A percentile compares a stretch with the other conserved stretches of the same genome.
These are phyloP conservation scores for Arachis hypogaea DNA, from an alignment of 306 rosid genomes.

Conservation along the genomic window DNA sequence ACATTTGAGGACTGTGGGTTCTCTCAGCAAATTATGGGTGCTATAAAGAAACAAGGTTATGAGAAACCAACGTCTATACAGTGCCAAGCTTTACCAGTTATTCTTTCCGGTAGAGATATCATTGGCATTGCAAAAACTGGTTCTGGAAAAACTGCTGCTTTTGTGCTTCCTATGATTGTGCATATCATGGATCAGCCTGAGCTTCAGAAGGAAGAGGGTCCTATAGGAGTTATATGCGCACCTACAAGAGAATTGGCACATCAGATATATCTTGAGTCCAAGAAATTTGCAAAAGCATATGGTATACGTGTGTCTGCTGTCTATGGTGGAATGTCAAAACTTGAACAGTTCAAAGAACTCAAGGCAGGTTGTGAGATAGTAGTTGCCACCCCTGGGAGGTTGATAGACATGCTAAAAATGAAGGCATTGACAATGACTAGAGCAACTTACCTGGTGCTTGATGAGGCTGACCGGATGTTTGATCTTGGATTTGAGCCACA, in stretches of 20 bases:
- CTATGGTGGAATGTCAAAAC: conserved; percentile 98
- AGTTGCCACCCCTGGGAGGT: conserved; percentile 96
- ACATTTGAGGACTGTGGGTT: conserved; percentile 83
- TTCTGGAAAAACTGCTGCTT: conserved; percentile 97
- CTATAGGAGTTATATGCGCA: conserved; percentile 97
- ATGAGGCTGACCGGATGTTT: conserved; percentile 99
- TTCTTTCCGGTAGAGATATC: conserved; percentile 88
- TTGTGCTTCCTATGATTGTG: conserved; percentile 97
- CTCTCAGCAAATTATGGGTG: conserved; percentile 81
- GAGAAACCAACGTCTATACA: conserved; percentile 93
- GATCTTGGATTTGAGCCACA: conserved; percentile 99
- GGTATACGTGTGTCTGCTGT: conserved; percentile 89
- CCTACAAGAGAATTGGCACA: conserved; percentile 97
- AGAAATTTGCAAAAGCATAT: conserved; percentile 81
- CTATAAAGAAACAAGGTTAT: conserved; percentile 86
- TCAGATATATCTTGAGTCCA: conserved; percentile 85
- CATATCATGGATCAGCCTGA: conserved; percentile 99
- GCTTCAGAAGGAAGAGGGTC: conserved; percentile 96
- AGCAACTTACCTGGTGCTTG: conserved; percentile 94
- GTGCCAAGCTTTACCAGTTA: conserved; percentile 87
- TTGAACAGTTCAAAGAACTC: conserved; percentile 94
- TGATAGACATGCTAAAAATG: conserved; percentile 92
- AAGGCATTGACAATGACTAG: conserved; percentile 86
- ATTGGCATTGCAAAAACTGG: conserved; percentile 99
- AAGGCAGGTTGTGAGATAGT: conserved; percentile 98